Conservation (phyloP, 306 rosid species). For the Malus orientalis region DNA sequence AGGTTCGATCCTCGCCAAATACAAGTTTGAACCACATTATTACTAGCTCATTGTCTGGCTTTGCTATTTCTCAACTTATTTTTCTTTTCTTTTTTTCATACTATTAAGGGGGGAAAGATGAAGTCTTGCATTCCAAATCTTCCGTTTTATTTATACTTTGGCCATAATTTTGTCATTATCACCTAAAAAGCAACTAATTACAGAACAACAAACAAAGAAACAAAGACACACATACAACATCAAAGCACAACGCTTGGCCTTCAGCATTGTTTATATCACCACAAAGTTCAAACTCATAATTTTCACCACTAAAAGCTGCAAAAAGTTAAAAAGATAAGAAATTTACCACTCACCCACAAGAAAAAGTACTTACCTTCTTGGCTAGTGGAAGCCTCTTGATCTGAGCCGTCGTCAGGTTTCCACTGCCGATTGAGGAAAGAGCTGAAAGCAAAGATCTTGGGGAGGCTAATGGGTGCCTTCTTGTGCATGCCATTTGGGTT, state of each 20-base stretch:
- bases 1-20: no score
- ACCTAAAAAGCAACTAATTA: constrained; percentile 1
- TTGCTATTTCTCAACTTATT: not conserved
- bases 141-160: not conserved
- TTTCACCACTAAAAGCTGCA: not conserved
- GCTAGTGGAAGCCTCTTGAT: constrained; percentile 57
- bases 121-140: not conserved
- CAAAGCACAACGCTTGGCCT: not conserved
- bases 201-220: not conserved
- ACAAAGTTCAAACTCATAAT: not conserved
- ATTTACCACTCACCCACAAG: not conserved
- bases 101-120: not conserved
- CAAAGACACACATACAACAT: not conserved
- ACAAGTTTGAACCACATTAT: no score
- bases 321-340: not conserved
- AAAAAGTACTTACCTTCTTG: constrained; percentile 64
- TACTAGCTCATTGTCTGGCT: no score
- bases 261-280: not conserved
- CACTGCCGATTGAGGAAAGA: constrained; percentile 62
- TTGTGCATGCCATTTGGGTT: constrained; percentile 20
- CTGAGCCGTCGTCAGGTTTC: constrained; percentile 32
- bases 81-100: not conserved
- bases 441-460: constrained; percentile 83
- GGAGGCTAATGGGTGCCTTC: constrained; percentile 42
- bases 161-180: constrained; percentile 10